Evolutionary conservation across 148 eudicot species (phyloP).

Genomic region (Oxyria digyna): DNA sequence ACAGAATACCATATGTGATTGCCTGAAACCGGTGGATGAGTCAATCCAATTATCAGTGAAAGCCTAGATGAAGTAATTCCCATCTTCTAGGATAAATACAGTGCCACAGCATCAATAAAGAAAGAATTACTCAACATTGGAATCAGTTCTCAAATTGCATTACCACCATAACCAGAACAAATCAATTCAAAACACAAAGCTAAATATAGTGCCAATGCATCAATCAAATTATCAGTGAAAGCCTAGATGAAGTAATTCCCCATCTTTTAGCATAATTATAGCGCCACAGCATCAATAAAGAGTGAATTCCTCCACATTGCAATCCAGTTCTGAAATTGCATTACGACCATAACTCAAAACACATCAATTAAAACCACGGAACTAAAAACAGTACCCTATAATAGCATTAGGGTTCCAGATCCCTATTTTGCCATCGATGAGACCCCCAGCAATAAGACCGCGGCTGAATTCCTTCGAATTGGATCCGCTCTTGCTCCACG

Average conservation of each 20-base stretch:
- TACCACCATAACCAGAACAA: neutral
- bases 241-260: neutral
- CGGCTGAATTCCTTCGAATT: slow-evolving; percentile 51
- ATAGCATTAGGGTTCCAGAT: slow-evolving; percentile 67
- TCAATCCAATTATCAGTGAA: neutral
- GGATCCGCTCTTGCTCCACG: slow-evolving; percentile 47
- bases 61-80: neutral
- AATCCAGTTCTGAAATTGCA: neutral
- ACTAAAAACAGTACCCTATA: slow-evolving; percentile 30
- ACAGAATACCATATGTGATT: neutral
- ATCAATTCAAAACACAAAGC: neutral
- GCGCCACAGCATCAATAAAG: neutral
- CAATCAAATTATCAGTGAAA: neutral
- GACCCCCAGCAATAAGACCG: slow-evolving; percentile 76
- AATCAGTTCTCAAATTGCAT: neutral
- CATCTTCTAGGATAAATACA: neutral
- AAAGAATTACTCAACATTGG: neutral
- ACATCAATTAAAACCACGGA: neutral
- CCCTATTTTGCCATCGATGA: slow-evolving; percentile 59
- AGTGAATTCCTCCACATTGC: neutral
- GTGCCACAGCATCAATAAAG: neutral
- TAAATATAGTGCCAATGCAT: slow-evolving; percentile 27
- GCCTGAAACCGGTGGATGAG: neutral
- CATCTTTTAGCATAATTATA: neutral
- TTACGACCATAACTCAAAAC: neutral